These are phyloP conservation scores for Gliomastix tumulicola DNA, from an alignment of 2,329 filamentous ascomycete genomes.

Conservation along the genomic window DNA sequence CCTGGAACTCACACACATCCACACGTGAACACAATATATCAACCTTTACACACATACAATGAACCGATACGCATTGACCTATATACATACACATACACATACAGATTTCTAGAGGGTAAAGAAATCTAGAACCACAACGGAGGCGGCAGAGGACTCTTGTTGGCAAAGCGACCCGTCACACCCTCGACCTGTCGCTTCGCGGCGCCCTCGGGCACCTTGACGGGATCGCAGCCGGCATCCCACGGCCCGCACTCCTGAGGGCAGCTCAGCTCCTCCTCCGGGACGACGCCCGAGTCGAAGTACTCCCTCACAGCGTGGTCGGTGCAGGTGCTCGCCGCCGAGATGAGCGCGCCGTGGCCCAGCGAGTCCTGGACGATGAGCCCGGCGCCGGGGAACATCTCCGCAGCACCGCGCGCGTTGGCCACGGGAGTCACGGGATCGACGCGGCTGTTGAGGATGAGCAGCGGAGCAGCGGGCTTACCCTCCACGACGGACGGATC, in stretches of 20 bases:
- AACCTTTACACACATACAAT: too few species aligned
- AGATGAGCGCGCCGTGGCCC: conserved; percentile 15
- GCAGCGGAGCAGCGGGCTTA: conserved; percentile 29
- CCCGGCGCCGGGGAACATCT: conserved; percentile 15
- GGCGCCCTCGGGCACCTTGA: too few species aligned
- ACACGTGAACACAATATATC: too few species aligned
- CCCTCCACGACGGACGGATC: conserved; percentile 13
- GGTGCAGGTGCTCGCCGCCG: conserved; percentile 10
- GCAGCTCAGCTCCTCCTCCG: conserved; percentile 10
- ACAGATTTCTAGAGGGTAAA: too few species aligned
- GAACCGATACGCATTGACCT: too few species aligned
- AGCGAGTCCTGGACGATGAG: conserved; percentile 19
- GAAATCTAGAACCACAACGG: too few species aligned
- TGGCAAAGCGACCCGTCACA: too few species aligned
- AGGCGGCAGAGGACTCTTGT: too few species aligned
- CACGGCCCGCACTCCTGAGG: conserved; percentile 11
- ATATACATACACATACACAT: too few species aligned
- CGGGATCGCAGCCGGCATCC: too few species aligned
- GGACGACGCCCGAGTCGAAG: conserved; percentile 14
- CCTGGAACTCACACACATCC: too few species aligned
- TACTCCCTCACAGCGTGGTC: conserved; percentile 1
- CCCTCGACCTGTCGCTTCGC: too few species aligned
- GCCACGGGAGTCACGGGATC: conserved; percentile 38
- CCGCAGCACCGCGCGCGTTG: conserved; percentile 22
- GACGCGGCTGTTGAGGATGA: conserved; percentile 32